A percentile compares a stretch with the other conserved stretches of the same genome.
Conservation (phyloP, 768 basidiomycete genomes). For the Aureoboletus auriporus region DNA sequence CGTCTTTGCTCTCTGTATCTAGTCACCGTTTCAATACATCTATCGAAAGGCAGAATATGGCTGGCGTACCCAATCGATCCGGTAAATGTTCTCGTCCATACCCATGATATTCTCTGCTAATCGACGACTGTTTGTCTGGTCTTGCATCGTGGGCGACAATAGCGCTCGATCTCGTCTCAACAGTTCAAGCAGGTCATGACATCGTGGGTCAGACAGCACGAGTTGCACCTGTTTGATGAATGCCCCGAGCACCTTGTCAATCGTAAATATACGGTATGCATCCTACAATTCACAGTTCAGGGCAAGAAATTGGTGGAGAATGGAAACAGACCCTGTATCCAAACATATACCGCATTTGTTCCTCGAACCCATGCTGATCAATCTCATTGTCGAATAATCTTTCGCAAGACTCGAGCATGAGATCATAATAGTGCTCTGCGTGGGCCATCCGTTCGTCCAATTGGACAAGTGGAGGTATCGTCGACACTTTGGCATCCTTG, state of each 20-base stretch:
- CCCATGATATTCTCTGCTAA: constrained; percentile 68
- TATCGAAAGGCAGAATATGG: neutral
- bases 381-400: constrained; percentile 89
- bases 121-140: constrained; percentile 62
- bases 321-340: constrained; percentile 58
- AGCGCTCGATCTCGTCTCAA: constrained; percentile 66
- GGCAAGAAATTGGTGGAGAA: neutral
- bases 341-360: constrained; percentile 84
- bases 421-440: constrained; percentile 71
- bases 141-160: constrained; percentile 59
- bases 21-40: neutral
- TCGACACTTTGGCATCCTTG: constrained; percentile 28
- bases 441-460: constrained; percentile 37
- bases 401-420: constrained; percentile 85
- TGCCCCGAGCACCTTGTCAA: constrained; percentile 86
- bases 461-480: constrained; percentile 24
- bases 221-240: constrained; percentile 88
- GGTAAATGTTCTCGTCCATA: constrained; percentile 74
- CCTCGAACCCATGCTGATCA: constrained; percentile 84
- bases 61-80: constrained; percentile 70
- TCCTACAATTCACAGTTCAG: constrained; percentile 39
- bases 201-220: constrained; percentile 64
- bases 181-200: constrained; percentile 67
- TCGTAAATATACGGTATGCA: constrained; percentile 86
- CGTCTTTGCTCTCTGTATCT: constrained; percentile 64